phyloP scores from a whole-genome alignment of 805 yeast genomes.

The Ogataea neopini region DNA sequence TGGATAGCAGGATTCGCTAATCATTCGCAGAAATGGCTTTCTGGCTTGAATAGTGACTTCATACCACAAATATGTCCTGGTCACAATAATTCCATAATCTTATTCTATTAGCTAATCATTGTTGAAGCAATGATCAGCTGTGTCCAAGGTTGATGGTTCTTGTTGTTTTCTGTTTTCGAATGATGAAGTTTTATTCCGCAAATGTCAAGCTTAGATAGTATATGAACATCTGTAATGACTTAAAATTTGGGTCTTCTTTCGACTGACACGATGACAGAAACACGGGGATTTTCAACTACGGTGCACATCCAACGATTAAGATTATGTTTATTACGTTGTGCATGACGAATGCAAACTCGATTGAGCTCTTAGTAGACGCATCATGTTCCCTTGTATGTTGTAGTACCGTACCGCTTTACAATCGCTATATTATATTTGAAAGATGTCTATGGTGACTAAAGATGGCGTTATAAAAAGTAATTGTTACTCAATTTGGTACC shows the following conservation, averaged over 20 bases:
- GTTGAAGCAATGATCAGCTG: background rate
- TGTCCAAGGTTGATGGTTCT: background rate
- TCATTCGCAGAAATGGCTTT: slow-evolving; percentile 3
- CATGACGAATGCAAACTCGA: background rate
- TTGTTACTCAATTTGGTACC: background rate
- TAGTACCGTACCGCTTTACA: too few species aligned
- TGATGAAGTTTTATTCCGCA: slow-evolving; percentile 37
- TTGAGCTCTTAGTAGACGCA: too few species aligned
- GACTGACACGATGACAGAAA: slow-evolving; percentile 27
- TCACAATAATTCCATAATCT: background rate
- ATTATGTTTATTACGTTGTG: background rate
- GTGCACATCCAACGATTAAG: background rate
- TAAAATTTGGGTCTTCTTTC: slow-evolving; percentile 42
- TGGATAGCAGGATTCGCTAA: background rate
- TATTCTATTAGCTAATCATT: background rate
- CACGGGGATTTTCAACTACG: background rate
- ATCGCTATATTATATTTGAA: background rate
- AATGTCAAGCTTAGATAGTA: slow-evolving; percentile 46
- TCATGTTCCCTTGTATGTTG: too few species aligned
- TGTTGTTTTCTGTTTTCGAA: slow-evolving; percentile 10
- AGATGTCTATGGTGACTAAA: background rate
- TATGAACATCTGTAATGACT: slow-evolving; percentile 40
- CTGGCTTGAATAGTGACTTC: slow-evolving; percentile 1
- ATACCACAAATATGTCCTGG: background rate
- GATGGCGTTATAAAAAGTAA: background rate